Base-by-base conservation (phyloP, 2,329 filamentous ascomycete genomes). In the Cryphonectria radicalis region DNA sequence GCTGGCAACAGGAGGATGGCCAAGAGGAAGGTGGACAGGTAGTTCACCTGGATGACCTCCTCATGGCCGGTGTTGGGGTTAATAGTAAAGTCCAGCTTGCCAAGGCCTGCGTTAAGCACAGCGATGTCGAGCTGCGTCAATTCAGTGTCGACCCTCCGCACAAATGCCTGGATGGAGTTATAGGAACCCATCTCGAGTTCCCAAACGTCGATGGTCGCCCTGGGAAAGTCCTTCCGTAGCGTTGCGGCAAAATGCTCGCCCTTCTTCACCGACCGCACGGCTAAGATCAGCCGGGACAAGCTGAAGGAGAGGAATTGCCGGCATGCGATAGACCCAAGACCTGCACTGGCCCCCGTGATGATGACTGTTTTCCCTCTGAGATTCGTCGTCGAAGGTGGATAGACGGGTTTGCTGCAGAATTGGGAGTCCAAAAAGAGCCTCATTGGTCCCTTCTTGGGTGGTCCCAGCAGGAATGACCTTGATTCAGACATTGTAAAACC, bases 271-370 rank as follows among this genome's bases (percentile, higher is more conserved):
- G 80, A 84, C 3, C 87, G 84, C 0, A 86, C 84, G 5, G 81
- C 84, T 3, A 88, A 76, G 68, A 88, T 82, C 13, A 88, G 76
- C 28, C 79, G 81, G 2, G 80, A 80, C 13, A 86, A 77, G 1
- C 78, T 76, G 10, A 82, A 73, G 0, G 76, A 73, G 57, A 60
- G 57, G 13, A 60, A 60, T 19, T 60, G 57, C 28, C 28, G 57
- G 17, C 57, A 60, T 19, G 57, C 32, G 17, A 32, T 28, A 25
- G 32, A 60, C 17, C 57, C 57, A 4, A 60, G 57, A 22, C 57
- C 57, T 60, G 57, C 57, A 19, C 28, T 60, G 57, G 25, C 57
- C 2, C 57, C 57, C 4, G 57, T 60, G 57, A 60, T 60, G 28
- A 60, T 60, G 11, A 28, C 57, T 35, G 57, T 35, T 35, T 60